Percentiles rank a stretch among this genome's conserved stretches.
Conservation (phyloP, 306 rosid genomes). For the Malus fusca region DNA sequence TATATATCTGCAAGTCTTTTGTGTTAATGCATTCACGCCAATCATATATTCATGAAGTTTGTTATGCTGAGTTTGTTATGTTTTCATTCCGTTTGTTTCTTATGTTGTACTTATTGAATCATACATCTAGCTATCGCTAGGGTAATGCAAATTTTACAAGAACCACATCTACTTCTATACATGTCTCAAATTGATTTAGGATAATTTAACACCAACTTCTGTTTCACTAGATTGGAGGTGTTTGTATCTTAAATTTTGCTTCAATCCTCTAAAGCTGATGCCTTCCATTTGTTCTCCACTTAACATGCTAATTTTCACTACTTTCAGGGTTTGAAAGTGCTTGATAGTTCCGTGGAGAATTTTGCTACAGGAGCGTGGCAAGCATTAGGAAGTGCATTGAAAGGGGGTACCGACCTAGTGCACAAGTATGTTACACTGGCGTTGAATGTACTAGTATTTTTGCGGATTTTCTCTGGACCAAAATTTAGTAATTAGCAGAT, state of each 20-base stretch:
- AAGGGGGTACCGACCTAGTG: slow-evolving; percentile 68
- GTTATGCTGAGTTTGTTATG: not conserved
- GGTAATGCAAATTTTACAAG: not conserved
- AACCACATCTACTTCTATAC: not conserved
- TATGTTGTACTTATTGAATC: not conserved
- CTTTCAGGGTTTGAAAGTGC: slow-evolving; percentile 69
- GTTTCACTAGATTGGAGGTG: not conserved
- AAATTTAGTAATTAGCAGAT: slow-evolving; percentile 2
- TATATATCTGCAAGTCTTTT: not conserved
- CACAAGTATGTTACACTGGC: slow-evolving; percentile 49
- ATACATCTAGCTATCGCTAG: not conserved
- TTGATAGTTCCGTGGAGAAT: slow-evolving; percentile 88
- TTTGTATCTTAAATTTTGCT: not conserved
- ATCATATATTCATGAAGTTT: not conserved
- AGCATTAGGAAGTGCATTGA: slow-evolving; percentile 83
- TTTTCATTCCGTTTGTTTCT: not conserved
- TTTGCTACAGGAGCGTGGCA: slow-evolving; percentile 96
- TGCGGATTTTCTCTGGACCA: slow-evolving; percentile 4
- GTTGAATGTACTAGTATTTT: not conserved
- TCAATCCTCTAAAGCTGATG: not conserved
- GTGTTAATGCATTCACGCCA: no score
- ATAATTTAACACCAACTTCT: not conserved
- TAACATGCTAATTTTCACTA: slow-evolving; percentile 6
- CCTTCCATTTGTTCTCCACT: slow-evolving; percentile 1
- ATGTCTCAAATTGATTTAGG: not conserved